phyloP scores from a whole-genome alignment of 1,139 yeast genomes.

The Candida glucosophila region DNA sequence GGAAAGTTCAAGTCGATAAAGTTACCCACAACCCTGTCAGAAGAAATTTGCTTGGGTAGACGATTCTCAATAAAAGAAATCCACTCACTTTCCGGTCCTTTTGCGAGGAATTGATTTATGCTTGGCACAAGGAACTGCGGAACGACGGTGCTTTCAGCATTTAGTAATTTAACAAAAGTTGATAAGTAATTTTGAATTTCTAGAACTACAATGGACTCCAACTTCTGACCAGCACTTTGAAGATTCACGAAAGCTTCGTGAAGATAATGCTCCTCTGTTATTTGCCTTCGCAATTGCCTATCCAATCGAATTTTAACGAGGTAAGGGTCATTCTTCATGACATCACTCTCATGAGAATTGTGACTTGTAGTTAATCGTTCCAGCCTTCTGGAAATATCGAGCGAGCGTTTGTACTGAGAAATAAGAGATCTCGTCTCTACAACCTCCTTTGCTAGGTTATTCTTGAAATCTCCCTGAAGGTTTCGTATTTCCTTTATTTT shows the following conservation, averaged over 20 bases:
- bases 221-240: constrained; percentile 80
- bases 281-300: constrained; percentile 65
- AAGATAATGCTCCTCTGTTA: constrained; percentile 76
- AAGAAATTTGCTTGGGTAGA: constrained; percentile 28
- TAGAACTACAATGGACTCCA: constrained; percentile 79
- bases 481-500: constrained; percentile 84
- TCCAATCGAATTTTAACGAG: constrained; percentile 65
- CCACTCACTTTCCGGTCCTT: constrained; percentile 84
- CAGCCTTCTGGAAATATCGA: constrained; percentile 27
- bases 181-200: constrained; percentile 79
- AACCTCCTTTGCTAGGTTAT: constrained; percentile 61
- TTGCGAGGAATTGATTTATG: constrained; percentile 64
- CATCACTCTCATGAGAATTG: constrained; percentile 17
- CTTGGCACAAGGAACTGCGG: constrained; percentile 59
- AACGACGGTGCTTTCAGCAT: constrained; percentile 61
- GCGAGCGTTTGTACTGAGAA: constrained; percentile 36
- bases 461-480: constrained; percentile 75
- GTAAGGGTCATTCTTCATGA: constrained; percentile 69
- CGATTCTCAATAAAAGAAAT: constrained; percentile 70
- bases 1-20: constrained; percentile 72
- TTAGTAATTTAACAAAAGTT: constrained; percentile 59
- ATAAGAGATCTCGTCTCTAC: constrained; percentile 51
- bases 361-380: too few species aligned
- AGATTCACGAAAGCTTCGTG: constrained; percentile 84
- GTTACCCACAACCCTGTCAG: constrained; percentile 32